Conservation (phyloP, 208 protist genomes). For the Trichomonas vaginalis region DNA sequence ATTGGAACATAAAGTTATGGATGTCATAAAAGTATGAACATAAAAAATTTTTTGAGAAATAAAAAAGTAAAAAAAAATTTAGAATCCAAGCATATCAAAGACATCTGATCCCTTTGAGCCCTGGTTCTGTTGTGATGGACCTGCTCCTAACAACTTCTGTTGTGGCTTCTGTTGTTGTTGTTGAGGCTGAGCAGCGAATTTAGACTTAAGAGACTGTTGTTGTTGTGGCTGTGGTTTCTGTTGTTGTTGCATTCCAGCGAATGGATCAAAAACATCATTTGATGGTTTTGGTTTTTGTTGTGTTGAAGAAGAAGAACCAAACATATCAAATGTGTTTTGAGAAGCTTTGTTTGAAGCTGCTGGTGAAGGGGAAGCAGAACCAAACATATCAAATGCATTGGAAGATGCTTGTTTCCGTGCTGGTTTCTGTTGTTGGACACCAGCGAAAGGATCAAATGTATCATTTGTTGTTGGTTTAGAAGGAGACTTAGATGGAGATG, state of each 20-base stretch:
- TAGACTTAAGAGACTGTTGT: not conserved
- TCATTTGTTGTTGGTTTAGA: not conserved
- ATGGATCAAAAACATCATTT: not conserved
- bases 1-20: too few relatives aligned
- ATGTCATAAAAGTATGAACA: too few relatives aligned
- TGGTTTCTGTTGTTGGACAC: not conserved
- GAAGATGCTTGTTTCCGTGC: not conserved
- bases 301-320: not conserved
- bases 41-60: too few relatives aligned
- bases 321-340: not conserved
- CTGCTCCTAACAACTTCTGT: not conserved
- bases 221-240: not conserved
- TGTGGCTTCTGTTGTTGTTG: not conserved
- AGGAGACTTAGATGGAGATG: not conserved
- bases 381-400: not conserved
- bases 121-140: not conserved
- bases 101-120: not conserved
- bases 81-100: not conserved
- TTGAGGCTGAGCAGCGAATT: not conserved
- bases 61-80: too few relatives aligned
- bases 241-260: not conserved
- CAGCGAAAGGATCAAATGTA: not conserved
- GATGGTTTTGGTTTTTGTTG: not conserved
- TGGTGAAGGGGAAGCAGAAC: not conserved
- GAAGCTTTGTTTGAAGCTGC: not conserved